Conservation (phyloP, 1,139 yeast genomes). For the Candida mesenterica region DNA sequence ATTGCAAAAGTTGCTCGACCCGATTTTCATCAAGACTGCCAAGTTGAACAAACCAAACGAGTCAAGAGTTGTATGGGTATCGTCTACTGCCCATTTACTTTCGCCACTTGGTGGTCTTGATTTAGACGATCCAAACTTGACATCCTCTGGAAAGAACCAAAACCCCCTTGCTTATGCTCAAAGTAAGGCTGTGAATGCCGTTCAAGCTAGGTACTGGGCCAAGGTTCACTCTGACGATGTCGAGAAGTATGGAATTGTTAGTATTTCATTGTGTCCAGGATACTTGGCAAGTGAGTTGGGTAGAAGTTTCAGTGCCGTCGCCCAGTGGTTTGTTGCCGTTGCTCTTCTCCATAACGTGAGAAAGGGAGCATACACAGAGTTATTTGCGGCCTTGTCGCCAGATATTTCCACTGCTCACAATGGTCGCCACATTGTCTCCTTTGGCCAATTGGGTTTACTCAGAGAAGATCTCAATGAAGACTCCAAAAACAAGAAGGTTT, state of each 20-base stretch:
- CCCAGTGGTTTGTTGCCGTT: background rate
- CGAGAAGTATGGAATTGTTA: slow-evolving; percentile 21
- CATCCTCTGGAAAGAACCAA: slow-evolving; percentile 7
- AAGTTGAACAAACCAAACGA: slow-evolving; percentile 6
- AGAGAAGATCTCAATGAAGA: slow-evolving; percentile 6
- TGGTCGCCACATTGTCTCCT: slow-evolving; percentile 5
- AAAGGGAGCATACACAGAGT: slow-evolving; percentile 22
- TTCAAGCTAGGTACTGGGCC: slow-evolving; percentile 43
- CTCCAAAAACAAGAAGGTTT: slow-evolving; percentile 4
- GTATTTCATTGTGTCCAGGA: slow-evolving; percentile 50
- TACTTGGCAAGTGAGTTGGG: slow-evolving; percentile 37
- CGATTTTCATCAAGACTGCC: slow-evolving; percentile 35
- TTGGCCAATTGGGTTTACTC: slow-evolving; percentile 4
- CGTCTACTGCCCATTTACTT: slow-evolving; percentile 38
- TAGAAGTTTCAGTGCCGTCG: slow-evolving; percentile 20
- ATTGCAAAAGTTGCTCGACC: slow-evolving; percentile 43
- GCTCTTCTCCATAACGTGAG: slow-evolving; percentile 3
- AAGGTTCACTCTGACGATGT: slow-evolving; percentile 25
- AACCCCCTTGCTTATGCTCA: slow-evolving; percentile 35
- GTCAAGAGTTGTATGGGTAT: slow-evolving; percentile 46
- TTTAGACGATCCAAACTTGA: slow-evolving; percentile 34
- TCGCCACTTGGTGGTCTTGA: slow-evolving; percentile 41
- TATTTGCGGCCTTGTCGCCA: slow-evolving; percentile 21
- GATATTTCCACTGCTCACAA: slow-evolving; percentile 9
- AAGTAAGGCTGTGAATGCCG: slow-evolving; percentile 45